Base-by-base conservation (phyloP, 2,329 filamentous ascomycete species). In the Colletotrichum sp. region DNA sequence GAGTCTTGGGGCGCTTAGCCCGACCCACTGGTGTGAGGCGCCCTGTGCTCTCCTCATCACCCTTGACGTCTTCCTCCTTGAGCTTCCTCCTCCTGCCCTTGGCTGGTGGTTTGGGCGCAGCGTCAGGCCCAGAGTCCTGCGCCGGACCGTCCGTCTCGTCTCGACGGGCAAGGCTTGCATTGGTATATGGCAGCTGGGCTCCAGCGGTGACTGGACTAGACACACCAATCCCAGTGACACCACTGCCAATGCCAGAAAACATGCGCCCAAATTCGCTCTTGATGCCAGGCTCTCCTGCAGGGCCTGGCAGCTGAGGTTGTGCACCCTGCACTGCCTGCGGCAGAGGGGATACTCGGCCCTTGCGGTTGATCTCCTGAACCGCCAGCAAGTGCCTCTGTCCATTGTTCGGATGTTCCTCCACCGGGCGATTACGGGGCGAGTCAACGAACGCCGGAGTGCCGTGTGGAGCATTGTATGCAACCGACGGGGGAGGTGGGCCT, bases 191-290 rank as follows among this genome's bases (percentile, higher is more conserved):
- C 48, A 88, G 79, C 55, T 85, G 84, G 6, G 84, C 82, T 75
- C 87, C 80, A 57, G 85, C 52, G 1, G 88, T 84, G 5, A 88
- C 86, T 3, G 90, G 90, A 79, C 89, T 91, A 16, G 90, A 88
- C 43, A 88, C 85, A 28, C 87, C 87, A 74, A 90, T 87, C 55
- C 84, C 87, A 77, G 85, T 88, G 36, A 90, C 88, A 77, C 88
- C 91, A 78, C 87, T 91, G 75, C 88, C 96, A 79, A 99, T 95
- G n/a, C 96, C 96, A 21, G 95, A 95, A 85, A 98, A 98, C 90
- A 98, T 98, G 77, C 95, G 93, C 32, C 96, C 96, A 82, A 98
- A 96, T 83, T 98, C 96, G 82, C 93, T 98, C 88, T 98, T 98
- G 81, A 98, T 98, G 59, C 94, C 94, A 13, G 95, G 94, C 83